Evolutionary conservation across 441 rosid species (phyloP).

Genomic region (Monsonia emarginata): DNA sequence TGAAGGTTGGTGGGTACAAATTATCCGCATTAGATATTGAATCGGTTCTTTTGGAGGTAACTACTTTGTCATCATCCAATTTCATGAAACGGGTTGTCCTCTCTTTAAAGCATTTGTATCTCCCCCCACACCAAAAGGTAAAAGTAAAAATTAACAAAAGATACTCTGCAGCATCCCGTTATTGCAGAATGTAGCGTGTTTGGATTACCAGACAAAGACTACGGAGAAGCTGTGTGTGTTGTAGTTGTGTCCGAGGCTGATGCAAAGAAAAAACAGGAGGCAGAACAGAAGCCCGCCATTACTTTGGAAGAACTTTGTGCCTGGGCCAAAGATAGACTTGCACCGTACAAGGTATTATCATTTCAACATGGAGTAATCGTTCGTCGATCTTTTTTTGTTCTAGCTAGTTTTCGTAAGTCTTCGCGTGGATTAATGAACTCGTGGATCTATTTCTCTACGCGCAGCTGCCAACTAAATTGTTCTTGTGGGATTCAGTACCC

Average conservation of each 20-base stretch:
- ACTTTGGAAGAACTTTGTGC: slow-evolving; percentile 65
- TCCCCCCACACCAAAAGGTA: not conserved
- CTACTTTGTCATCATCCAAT: not conserved
- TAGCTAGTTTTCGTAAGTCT: not conserved
- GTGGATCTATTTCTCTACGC: slow-evolving; percentile 7
- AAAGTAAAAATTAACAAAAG: not conserved
- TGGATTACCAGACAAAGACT: slow-evolving; percentile 82
- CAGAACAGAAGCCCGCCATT: slow-evolving; percentile 42
- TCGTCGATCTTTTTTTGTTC: not conserved
- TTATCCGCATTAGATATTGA: slow-evolving; percentile 91
- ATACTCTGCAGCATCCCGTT: slow-evolving; percentile 55
- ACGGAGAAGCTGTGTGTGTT: slow-evolving; percentile 71
- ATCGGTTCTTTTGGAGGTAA: slow-evolving; percentile 81
- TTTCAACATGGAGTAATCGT: not conserved
- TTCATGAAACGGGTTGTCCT: not conserved
- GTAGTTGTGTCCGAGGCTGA: slow-evolving; percentile 55
- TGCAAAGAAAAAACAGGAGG: slow-evolving; percentile 34
- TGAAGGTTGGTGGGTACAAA: slow-evolving; percentile 97
- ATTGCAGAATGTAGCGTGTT: slow-evolving; percentile 81
- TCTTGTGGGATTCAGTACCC: slow-evolving; percentile 80
- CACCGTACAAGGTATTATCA: slow-evolving; percentile 81
- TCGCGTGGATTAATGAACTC: not conserved
- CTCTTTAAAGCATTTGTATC: slow-evolving; percentile 5
- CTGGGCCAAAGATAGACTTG: slow-evolving; percentile 93
- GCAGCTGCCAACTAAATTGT: slow-evolving; percentile 73